Percentiles rank a stretch among this genome's conserved stretches.
Conservation (phyloP, 345 rosid genomes). For the Cardamine chenopodiifolia region DNA sequence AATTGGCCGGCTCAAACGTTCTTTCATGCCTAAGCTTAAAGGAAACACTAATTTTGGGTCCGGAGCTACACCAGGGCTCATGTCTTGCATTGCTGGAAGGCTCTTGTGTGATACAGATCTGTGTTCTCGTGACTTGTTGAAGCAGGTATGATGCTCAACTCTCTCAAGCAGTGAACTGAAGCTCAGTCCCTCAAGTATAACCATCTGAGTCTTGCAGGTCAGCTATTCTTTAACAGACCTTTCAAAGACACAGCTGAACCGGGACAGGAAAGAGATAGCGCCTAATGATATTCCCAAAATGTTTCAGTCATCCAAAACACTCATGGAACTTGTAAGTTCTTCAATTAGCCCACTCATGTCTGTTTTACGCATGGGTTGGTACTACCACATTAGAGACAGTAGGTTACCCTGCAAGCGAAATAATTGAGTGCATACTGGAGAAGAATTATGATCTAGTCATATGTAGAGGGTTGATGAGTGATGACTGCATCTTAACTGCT, state of each 20-base stretch:
- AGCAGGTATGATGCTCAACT: constrained; percentile 61
- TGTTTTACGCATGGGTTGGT: constrained; percentile 16
- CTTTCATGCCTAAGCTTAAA: constrained; percentile 89
- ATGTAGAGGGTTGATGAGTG: constrained; percentile 9
- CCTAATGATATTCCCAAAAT: constrained; percentile 77
- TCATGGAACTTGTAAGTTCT: constrained; percentile 82
- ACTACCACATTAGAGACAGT: constrained; percentile 10
- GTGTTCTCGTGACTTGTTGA: constrained; percentile 86
- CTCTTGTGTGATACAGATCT: constrained; percentile 91
- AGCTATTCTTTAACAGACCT: constrained; percentile 96
- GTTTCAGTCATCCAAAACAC: constrained; percentile 79
- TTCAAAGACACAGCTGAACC: constrained; percentile 83
- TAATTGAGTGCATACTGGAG: neutral
- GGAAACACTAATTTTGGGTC: constrained; percentile 76
- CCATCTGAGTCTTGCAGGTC: constrained; percentile 62
- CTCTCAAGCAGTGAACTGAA: constrained; percentile 20
- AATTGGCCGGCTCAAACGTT: constrained; percentile 95
- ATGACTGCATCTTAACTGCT: constrained; percentile 18
- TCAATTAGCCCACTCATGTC: constrained; percentile 18
- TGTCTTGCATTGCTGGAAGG: constrained; percentile 95
- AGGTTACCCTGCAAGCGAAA: constrained; percentile 18
- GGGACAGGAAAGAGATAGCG: constrained; percentile 83
- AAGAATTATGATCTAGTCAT: constrained; percentile 17
- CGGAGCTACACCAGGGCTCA: constrained; percentile 92
- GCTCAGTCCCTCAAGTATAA: constrained; percentile 34